Base-by-base conservation (phyloP, 31 red algal species). In the Asparagopsis taxiformis region DNA sequence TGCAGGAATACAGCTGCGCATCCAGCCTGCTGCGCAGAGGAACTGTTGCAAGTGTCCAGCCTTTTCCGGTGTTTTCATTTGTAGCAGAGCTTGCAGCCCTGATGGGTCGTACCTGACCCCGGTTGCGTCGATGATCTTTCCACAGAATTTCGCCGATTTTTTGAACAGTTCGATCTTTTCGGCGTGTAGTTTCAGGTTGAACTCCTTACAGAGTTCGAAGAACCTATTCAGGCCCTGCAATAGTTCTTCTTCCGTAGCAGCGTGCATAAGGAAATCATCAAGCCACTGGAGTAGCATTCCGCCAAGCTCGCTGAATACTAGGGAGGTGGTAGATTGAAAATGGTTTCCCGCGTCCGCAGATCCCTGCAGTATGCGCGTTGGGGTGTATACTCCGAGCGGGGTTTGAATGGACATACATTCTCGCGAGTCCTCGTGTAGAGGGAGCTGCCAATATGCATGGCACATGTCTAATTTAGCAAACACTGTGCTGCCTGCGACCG, bases 371-470 rank as follows among this genome's bases (percentile, higher is more conserved):
- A 66, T 23, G n/a, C 61, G 59, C 16, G 59, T 54, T 3, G 36
- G 62, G 3, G 75, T 68, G 39, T 53, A 79, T 21, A 67, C 38
- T 7, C 75, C 75, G 4, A 55, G 17, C 2, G 62, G 59, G n/a
- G 59, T 55, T 44, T 79, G 75, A 31, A 68, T 80, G 15, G 23
- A 69, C 36, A 67, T 80, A 20, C 1, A 35, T 46, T 80, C 76
- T 20, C 2, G 76, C 31, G 76, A 70, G 49, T 57, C 28, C 2
- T 20, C 0, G 28, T 51, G 31, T 2, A 68, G 51, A 0, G 76
- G 51, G 32, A 79, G 17, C 31, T 79, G 60, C 61, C 10, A 80
- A 16, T 80, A 80, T 39, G 0, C 64, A 58, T 80, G 76, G 34
- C 26, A 25, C 28, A 80, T 52, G 33, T 80, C 76, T 26, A 68